These are phyloP conservation scores for Lycium ferocissimum DNA, from an alignment of 257 asterid genomes.

Conservation along the genomic window DNA sequence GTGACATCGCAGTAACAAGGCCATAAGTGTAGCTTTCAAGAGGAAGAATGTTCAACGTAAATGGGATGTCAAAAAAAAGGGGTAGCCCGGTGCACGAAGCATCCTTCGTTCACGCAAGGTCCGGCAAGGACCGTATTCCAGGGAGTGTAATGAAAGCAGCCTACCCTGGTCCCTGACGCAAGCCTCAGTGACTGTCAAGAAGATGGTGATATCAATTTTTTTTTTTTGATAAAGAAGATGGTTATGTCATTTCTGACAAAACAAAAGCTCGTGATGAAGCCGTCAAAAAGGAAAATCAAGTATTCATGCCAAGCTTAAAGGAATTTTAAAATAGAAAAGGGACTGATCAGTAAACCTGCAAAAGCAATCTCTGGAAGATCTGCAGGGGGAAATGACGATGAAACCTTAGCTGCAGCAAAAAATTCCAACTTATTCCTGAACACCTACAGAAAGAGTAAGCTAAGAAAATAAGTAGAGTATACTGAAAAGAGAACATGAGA, in stretches of 20 bases:
- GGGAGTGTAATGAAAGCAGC: not conserved
- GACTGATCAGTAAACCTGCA: conserved; percentile 65
- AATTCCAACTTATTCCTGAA: conserved; percentile 86
- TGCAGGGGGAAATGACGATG: conserved; percentile 90
- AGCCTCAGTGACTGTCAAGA: not conserved
- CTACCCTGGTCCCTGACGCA: not conserved
- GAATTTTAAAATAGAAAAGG: not conserved
- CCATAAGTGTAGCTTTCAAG: conserved; percentile 4
- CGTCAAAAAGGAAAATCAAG: conserved; percentile 4
- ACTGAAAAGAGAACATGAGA: not conserved
- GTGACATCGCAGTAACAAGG: not conserved
- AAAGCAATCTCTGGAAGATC: conserved; percentile 98
- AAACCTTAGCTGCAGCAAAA: conserved; percentile 94
- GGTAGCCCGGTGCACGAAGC: not conserved
- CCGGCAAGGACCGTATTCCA: not conserved
- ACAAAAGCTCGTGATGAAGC: not conserved
- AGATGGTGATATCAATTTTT: not conserved
- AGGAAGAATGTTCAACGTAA: not conserved
- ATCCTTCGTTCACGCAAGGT: not conserved
- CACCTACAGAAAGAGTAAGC: conserved; percentile 56
- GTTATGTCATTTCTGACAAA: conserved; percentile 10
- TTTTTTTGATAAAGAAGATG: not conserved
- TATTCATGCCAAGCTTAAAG: not conserved
- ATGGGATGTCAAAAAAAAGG: not conserved
- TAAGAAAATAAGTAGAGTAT: conserved; percentile 28